Evolutionary conservation across 139 green algal genomes (phyloP), one percentile per base, ranked within the genome.

Genomic region (Limnomonas spitsbergensis): DNA sequence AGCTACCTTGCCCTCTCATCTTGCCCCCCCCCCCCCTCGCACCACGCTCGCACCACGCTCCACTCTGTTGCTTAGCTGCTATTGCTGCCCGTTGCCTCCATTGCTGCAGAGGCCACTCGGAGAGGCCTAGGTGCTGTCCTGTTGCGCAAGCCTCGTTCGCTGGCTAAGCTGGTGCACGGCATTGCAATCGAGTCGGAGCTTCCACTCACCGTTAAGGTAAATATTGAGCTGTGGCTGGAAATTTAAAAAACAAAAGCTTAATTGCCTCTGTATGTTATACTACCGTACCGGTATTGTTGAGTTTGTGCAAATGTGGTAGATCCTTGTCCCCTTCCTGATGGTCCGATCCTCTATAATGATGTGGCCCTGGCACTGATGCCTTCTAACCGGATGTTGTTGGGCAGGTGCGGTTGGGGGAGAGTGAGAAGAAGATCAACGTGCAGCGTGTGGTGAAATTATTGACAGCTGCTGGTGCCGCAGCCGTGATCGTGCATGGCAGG

Each of bases 201-300:
- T 38, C 94, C 94, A 6, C 78, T 97, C 2, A 97, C 92, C 0
- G 92, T 98, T 53, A 97, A 97, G 72, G 75, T 87, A 31, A 61
- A 20, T 61, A 14, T 2, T 61, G 32, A 82, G 37, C 52, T 38
- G 66, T 9, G 34, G 29, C 20, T 78, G 26, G 71, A 78, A n/a
- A 1, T 32, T 3, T n/a, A 75, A 24, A 32, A 31, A 39, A 74
- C 73, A 39, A 32, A 80, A 9, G 34, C 74, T 29, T 61, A 74
- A 35, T 2, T 20, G 31, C 31, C 20, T 7, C 75, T 80, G n/a
- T 80, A 80, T 38, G 56, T 80, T 47, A 24, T 35, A n/a, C 6
- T 29, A 39, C 2, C 6, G 1, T 26, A 2, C 53, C 20, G 4
- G 26, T 40, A 40, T 4, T 35, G 29, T 73, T 3, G 4, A 6